Evolutionary conservation across 805 yeast species (phyloP).

Genomic region (Wickerhamomyces bovis): DNA sequence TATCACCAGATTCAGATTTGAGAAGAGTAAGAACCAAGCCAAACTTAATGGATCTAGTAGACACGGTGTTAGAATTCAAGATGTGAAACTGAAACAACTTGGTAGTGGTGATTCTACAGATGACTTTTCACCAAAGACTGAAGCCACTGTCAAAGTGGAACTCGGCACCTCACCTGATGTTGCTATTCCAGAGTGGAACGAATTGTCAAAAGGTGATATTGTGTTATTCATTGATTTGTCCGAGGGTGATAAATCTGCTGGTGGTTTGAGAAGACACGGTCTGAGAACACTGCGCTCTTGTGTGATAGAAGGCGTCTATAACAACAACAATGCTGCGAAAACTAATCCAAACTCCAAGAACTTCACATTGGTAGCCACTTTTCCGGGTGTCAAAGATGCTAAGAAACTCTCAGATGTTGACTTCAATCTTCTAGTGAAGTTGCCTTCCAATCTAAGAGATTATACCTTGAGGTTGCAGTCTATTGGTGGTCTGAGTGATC

Average conservation of each 20-base stretch:
- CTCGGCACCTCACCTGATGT: neutral
- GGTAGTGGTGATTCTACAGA: neutral
- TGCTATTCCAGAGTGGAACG: conserved; percentile 13
- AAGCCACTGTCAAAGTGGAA: conserved; percentile 2
- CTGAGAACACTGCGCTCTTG: neutral
- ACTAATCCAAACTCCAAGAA: neutral
- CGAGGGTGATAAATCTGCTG: conserved; percentile 3
- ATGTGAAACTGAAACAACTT: neutral
- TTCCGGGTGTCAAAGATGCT: neutral
- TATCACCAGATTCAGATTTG: conserved; percentile 15
- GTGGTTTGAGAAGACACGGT: conserved; percentile 8
- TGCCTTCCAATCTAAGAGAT: conserved; percentile 5
- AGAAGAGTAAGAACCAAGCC: conserved; percentile 3
- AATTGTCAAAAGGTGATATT: conserved; percentile 9
- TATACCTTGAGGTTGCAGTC: neutral
- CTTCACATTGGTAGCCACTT: neutral
- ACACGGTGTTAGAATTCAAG: conserved; percentile 9
- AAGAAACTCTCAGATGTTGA: neutral
- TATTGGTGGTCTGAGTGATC: conserved; percentile 4
- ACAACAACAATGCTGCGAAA: neutral
- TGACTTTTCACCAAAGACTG: neutral
- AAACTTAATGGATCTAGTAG: conserved; percentile 16
- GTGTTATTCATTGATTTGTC: conserved; percentile 7
- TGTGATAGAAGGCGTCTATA: neutral
- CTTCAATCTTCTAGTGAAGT: conserved; percentile 25